Conservation (phyloP, 129 eudicot genomes). For the Helianthus annuus region HanXRQr2.0-SUNRISE NC_035445.2:162531657-162532156, state of each 20-base stretch:
- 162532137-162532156: neutral
- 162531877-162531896: neutral
- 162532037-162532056: slow-evolving; percentile 1
- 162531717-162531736: no score
- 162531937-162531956: neutral
- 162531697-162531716: no score
- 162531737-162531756: no score
- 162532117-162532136: neutral
- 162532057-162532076: neutral
- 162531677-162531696: no score
- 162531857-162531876: neutral
- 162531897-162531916: slow-evolving; percentile 2
- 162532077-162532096: neutral
- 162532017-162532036: neutral
- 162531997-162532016: neutral
- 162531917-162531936: neutral
- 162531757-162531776: no score
- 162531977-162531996: neutral
- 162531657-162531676: no score
- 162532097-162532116: neutral
- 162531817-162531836: no score
- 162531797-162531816: no score
- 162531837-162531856: no score
- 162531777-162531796: no score
- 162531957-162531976: slow-evolving; percentile 9